A percentile compares a stretch with the other conserved stretches of the same genome.
Conservation (phyloP, 768 basidiomycete species). For the Auricularia sp. region DNA sequence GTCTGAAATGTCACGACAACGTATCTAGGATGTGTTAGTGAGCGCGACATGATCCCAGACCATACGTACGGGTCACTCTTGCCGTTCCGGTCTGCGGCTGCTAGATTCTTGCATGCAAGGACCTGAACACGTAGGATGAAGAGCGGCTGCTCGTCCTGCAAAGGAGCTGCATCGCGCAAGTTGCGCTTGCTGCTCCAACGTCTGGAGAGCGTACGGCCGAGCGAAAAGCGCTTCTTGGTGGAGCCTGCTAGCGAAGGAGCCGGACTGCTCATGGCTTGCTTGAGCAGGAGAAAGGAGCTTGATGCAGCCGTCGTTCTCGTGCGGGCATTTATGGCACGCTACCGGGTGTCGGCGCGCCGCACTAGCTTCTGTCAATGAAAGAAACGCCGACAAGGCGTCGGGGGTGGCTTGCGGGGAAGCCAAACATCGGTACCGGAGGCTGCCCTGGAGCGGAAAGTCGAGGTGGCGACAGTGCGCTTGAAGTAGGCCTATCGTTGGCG, state of each 20-base stretch:
- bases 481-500: too few relatives aligned
- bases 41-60: background rate
- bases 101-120: conserved; percentile 2
- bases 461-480: too few relatives aligned
- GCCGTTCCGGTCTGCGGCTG: conserved; percentile 7
- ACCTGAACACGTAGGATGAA: conserved; percentile 5
- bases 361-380: too few relatives aligned
- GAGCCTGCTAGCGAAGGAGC: background rate
- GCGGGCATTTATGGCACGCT: too few relatives aligned
- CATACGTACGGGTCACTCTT: conserved; percentile 7
- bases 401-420: too few relatives aligned
- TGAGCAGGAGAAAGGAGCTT: too few relatives aligned
- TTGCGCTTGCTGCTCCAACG: background rate
- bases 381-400: too few relatives aligned
- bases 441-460: too few relatives aligned
- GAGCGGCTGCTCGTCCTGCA: conserved; percentile 3
- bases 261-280: background rate
- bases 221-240: background rate
- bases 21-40: background rate
- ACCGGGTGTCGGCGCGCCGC: too few relatives aligned
- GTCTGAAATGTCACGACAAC: background rate
- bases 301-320: too few relatives aligned
- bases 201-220: background rate
- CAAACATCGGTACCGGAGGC: too few relatives aligned
- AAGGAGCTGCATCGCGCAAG: background rate